Evolutionary conservation across 495 filamentous ascomycete genomes (phyloP), one percentile per base, ranked within the genome.

Genomic region (Penicillium psychrofluorescens): DNA sequence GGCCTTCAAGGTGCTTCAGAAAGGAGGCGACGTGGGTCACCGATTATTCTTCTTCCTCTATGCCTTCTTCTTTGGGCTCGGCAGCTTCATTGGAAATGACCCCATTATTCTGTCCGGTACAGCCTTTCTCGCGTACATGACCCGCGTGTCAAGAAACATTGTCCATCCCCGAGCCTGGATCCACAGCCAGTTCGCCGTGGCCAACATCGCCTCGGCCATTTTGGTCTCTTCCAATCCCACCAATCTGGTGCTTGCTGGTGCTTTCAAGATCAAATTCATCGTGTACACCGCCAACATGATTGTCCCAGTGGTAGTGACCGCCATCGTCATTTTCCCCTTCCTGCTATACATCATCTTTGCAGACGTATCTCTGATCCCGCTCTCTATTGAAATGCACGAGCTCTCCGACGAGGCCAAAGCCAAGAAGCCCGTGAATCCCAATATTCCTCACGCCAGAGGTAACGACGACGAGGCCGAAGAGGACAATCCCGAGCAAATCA

Each of bases 161-260:
- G 58, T 71, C 6, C 74, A 82, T 41, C 80, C 80, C 2, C 61
- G 77, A 43, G 81, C 81, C 0, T 85, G 81, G 81, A 83, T 85
- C 29, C 74, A 75, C 48, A 73, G 74, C n/a, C 80, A 85, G 48
- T 85, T 84, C 46, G 75, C 80, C 9, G 57, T 83, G 1, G 80
- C 81, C 28, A 85, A 85, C 45, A 79, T 84, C 45, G 77, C 74
- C 14, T 84, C 81, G 3, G 79, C 80, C 9, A 81, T 84, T 41
- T 66, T 85, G 22, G 81, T 85, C 6, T 84, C 81, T 2, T 84
- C 80, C 7, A 85, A 85, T 43, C 81, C 81, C 2, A 85, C 81
- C 8, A 85, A 85, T 43, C 74, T 85, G 7, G 81, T 85, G n/a
- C 71, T 85, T 2, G 78, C 80, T 7, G 80, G 80, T 4, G 81